These are phyloP conservation scores for Podospora pseudoanserina DNA, from an alignment of 495 filamentous ascomycete genomes.

Conservation along the genomic window DNA sequence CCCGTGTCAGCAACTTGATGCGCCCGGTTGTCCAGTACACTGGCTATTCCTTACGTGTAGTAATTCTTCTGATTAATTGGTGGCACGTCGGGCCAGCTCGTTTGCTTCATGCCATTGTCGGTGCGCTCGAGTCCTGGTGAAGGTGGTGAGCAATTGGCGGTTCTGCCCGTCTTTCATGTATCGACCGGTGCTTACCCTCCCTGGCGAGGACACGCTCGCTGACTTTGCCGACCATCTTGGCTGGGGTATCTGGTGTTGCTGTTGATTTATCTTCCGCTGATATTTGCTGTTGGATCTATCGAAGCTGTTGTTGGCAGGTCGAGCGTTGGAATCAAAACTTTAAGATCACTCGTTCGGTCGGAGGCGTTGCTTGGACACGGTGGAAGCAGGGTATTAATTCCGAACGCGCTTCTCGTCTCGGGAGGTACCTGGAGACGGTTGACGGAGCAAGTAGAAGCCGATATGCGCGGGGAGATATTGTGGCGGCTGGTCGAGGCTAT, in stretches of 20 bases:
- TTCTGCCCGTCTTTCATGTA: neutral
- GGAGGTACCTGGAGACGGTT: neutral
- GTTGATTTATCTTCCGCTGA: neutral
- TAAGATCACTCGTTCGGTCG: neutral
- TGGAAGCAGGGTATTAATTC: neutral
- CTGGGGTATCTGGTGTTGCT: constrained; percentile 2
- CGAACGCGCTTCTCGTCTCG: neutral
- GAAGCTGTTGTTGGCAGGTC: neutral
- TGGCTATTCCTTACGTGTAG: constrained; percentile 73
- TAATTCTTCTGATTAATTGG: constrained; percentile 99
- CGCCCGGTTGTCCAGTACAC: neutral
- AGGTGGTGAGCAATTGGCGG: constrained; percentile 13
- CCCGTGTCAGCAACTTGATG: constrained; percentile 20
- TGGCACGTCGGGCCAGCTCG: constrained; percentile 84
- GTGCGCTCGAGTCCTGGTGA: constrained; percentile 82
- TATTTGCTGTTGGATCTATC: neutral
- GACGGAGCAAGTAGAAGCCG: neutral
- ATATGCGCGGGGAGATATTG: neutral
- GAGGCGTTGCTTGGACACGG: neutral
- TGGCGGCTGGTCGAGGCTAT: neutral
- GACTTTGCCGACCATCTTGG: constrained; percentile 50
- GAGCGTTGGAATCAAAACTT: neutral
- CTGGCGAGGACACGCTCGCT: constrained; percentile 51
- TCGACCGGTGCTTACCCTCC: constrained; percentile 38
- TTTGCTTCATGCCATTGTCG: constrained; percentile 94